phyloP scores from a whole-genome alignment of 2,329 filamentous ascomycete species.

The Aspergillus glaucus region DNA sequence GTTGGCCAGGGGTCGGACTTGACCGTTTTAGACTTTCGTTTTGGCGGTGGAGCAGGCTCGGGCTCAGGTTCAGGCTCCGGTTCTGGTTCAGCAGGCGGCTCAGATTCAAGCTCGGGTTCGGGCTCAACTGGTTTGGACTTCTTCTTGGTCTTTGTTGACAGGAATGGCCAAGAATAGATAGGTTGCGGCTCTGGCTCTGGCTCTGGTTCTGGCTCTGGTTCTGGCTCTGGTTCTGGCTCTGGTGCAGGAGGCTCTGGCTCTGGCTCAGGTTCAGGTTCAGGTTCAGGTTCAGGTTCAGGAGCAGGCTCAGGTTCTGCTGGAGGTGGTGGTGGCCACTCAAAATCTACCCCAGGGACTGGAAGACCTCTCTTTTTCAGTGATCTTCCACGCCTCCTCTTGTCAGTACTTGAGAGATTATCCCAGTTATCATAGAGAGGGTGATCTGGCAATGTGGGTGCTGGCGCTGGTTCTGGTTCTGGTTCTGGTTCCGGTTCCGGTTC shows the following conservation, averaged over 20 bases:
- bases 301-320: constrained; percentile 14
- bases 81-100: not conserved
- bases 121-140: not conserved
- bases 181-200: constrained; percentile 13
- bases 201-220: constrained; percentile 2
- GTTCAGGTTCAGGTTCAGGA: constrained; percentile 26
- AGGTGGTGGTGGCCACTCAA: constrained; percentile 17
- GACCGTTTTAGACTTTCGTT: not conserved
- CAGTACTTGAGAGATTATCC: constrained; percentile 31
- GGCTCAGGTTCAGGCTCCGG: constrained; percentile 22
- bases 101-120: not conserved
- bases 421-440: constrained; percentile 33
- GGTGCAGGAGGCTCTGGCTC: constrained; percentile 11
- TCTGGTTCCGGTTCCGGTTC: constrained; percentile 7
- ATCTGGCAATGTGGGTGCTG: constrained; percentile 26
- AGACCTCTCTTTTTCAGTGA: constrained; percentile 21
- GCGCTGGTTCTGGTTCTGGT: constrained; percentile 16
- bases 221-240: constrained; percentile 16
- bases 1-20: constrained; percentile 8
- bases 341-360: constrained; percentile 25
- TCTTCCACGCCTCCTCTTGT: constrained; percentile 41
- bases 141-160: not conserved
- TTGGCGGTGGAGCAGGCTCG: constrained; percentile 1
- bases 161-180: not conserved
- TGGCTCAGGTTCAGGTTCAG: constrained; percentile 16